These are phyloP conservation scores for Penicillium paradoxum DNA, from an alignment of 495 filamentous ascomycete genomes.

Conservation along the genomic window DNA sequence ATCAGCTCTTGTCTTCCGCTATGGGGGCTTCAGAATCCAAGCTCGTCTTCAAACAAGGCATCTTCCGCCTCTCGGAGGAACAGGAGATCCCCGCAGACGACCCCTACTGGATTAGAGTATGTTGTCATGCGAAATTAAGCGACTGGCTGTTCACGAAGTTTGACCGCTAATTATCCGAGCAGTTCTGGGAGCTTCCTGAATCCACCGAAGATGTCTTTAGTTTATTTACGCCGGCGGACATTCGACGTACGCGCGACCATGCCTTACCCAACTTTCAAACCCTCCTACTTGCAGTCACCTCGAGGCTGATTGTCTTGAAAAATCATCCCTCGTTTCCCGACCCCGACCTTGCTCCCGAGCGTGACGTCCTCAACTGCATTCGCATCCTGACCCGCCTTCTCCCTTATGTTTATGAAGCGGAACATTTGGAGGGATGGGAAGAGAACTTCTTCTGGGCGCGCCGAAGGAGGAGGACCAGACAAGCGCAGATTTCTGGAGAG, in stretches of 20 bases:
- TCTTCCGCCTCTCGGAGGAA: constrained; percentile 93
- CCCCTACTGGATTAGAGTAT: constrained; percentile 86
- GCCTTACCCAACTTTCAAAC: constrained; percentile 89
- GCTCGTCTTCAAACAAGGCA: constrained; percentile 97
- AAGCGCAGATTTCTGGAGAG: constrained; percentile 55
- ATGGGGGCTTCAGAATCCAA: constrained; percentile 99
- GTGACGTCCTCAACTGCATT: constrained; percentile 89
- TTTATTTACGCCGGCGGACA: constrained; percentile 89
- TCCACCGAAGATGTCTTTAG: constrained; percentile 95
- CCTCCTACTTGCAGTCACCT: constrained; percentile 74
- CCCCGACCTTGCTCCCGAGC: constrained; percentile 79
- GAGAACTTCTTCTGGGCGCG: constrained; percentile 87
- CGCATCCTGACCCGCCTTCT: constrained; percentile 86
- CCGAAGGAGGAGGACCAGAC: constrained; percentile 57
- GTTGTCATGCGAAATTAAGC: constrained; percentile 3
- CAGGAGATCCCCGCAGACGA: constrained; percentile 83
- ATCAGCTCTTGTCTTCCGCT: constrained; percentile 23
- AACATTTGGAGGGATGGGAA: constrained; percentile 82
- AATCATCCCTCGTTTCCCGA: constrained; percentile 90
- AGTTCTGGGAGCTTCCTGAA: constrained; percentile 99
- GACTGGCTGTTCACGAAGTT: background rate
- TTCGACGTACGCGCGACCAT: constrained; percentile 83
- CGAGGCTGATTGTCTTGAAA: constrained; percentile 72
- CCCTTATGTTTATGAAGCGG: constrained; percentile 89
- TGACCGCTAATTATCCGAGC: constrained; percentile 4